Evolutionary conservation across 208 protist genomes (phyloP), one percentile per base, ranked within the genome.

Genomic region (Trypanosoma mega): DNA sequence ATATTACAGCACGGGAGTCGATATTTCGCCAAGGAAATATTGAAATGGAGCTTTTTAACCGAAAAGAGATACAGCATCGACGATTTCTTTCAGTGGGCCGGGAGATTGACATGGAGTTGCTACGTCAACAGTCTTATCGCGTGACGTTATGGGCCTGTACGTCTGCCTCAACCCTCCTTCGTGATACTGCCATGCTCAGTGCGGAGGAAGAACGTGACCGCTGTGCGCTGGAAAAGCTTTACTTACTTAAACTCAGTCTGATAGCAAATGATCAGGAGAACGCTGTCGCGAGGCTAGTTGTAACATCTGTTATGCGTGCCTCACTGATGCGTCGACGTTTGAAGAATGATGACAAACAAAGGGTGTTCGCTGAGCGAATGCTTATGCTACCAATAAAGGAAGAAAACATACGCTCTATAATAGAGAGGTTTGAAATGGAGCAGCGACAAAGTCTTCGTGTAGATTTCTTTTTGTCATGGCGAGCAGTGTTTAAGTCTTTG

Each of bases 391-490:
- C 56, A 30, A 47, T 24, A 9, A 64, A 74, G 33, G 85, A 92
- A 64, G 26, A n/a, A 29, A 63, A 69, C 23, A 26, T 86, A 36
- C 78, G 85, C 16, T 20, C 36, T 6, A 72, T 84, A 41, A 61
- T 92, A 20, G 72, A 77, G 58, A 63, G 68, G 41, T 58, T 70
- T 23, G 78, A 92, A 62, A 70, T 78, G 47, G 55, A 57, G 18
- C 47, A 69, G 21, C 57, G 64, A 18, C 63, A 78, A n/a, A 21
- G 54, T 24, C 18, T 88, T 26, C 39, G 51, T 18, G 69, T 75
- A 16, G 31, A 24, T 18, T 86, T 84, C 55, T 54, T 85, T 23
- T 39, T 80, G 20, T 70, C 65, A 24, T 92, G 85, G 81, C 68
- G 85, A 8, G 44, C 49, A 0, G 72, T 84, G n/a, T 78, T 80